Conservation (phyloP, 495 filamentous ascomycete species). For the Saxophila tyrrhenica region DNA sequence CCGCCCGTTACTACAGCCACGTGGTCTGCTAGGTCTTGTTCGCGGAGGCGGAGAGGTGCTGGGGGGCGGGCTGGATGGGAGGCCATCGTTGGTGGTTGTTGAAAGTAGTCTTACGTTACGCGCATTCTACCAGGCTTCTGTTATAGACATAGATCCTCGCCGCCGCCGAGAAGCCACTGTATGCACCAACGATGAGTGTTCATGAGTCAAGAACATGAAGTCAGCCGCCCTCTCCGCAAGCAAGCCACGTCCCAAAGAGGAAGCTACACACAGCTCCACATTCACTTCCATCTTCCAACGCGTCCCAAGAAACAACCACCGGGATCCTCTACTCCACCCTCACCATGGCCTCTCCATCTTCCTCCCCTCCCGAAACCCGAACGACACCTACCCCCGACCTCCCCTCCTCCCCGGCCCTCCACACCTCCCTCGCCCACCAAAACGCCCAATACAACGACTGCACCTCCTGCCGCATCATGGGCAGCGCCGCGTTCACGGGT, state of each 20-base stretch:
- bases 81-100: not conserved
- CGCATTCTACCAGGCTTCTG: too few relatives aligned
- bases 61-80: too few relatives aligned
- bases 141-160: too few relatives aligned
- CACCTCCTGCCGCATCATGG: conserved; percentile 34
- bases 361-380: not conserved
- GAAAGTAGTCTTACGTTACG: too few relatives aligned
- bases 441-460: conserved; percentile 25
- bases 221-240: too few relatives aligned
- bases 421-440: conserved; percentile 2
- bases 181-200: too few relatives aligned
- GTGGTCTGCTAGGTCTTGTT: conserved; percentile 22
- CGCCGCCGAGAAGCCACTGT: too few relatives aligned
- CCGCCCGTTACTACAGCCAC: conserved; percentile 23
- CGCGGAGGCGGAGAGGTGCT: conserved; percentile 7
- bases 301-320: too few relatives aligned
- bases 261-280: not conserved
- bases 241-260: not conserved
- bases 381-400: not conserved
- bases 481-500: conserved; percentile 75
- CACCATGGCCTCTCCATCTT: not conserved
- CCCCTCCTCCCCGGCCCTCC: not conserved
- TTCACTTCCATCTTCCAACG: not conserved
- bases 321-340: too few relatives aligned
- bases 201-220: too few relatives aligned